Percentiles rank a stretch among this genome's conserved stretches.
phyloP scores from a whole-genome alignment of 2,329 filamentous ascomycete species.

The Paraconiothyrium brasiliense region DNA sequence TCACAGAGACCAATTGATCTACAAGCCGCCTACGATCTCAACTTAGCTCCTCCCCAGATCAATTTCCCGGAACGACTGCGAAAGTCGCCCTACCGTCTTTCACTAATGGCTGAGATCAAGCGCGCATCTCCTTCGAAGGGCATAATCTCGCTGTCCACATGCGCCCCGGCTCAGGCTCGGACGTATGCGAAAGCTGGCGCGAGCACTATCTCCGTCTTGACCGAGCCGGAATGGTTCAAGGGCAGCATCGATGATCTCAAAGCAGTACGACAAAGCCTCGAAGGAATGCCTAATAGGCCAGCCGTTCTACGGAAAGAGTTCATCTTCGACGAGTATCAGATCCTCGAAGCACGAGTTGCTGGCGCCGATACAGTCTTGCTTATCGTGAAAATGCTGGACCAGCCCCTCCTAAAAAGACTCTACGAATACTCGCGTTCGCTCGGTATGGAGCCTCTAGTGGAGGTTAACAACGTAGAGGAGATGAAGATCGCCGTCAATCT shows the following conservation, averaged over 20 bases:
- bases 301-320: conserved; percentile 96
- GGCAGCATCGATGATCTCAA: conserved; percentile 94
- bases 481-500: conserved; percentile 88
- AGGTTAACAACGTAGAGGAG: conserved; percentile 93
- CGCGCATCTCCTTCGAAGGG: conserved; percentile 96
- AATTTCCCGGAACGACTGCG: conserved; percentile 81
- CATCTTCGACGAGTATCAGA: conserved; percentile 97
- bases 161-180: conserved; percentile 87
- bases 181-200: conserved; percentile 94
- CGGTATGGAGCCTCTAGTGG: conserved; percentile 97
- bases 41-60: conserved; percentile 83
- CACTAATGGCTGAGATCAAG: conserved; percentile 97
- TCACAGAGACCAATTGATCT: conserved; percentile 85
- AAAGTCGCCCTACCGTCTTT: conserved; percentile 85
- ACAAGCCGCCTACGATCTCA: conserved; percentile 85
- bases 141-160: conserved; percentile 86
- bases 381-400: conserved; percentile 97
- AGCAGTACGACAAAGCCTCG: conserved; percentile 85
- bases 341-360: conserved; percentile 89
- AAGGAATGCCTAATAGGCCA: conserved; percentile 89
- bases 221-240: conserved; percentile 99
- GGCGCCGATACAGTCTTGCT: conserved; percentile 94
- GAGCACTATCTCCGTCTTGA: conserved; percentile 97
- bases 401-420: conserved; percentile 74
- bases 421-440: conserved; percentile 90